Conservation (phyloP, 176 grass and related monocot genomes). For the Oryza glumipatula region DNA sequence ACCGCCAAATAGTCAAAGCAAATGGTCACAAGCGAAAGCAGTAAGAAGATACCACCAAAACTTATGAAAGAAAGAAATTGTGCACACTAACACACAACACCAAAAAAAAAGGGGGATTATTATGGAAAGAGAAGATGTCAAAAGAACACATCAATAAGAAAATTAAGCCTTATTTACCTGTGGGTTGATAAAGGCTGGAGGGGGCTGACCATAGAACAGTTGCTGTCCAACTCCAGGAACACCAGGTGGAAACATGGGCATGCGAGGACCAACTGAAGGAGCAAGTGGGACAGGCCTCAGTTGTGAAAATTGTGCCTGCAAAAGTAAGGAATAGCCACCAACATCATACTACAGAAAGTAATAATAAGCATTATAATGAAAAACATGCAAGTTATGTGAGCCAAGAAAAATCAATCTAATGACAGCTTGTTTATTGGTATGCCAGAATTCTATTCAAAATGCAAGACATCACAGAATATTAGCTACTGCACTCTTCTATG, state of each 20-base stretch:
- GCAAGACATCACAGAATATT: not conserved
- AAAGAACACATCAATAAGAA: not conserved
- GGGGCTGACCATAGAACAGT: slow-evolving; percentile 91
- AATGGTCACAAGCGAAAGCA: not conserved
- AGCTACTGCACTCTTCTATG: not conserved
- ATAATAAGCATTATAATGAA: not conserved
- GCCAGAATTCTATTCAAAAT: not conserved
- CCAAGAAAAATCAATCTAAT: not conserved
- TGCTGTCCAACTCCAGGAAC: slow-evolving; percentile 82
- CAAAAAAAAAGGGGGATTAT: not conserved
- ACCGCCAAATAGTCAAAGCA: not conserved
- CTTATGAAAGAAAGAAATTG: not conserved
- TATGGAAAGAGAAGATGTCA: not conserved
- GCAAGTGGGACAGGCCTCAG: slow-evolving; percentile 73
- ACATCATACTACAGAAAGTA: too few species aligned
- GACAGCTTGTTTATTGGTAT: not conserved
- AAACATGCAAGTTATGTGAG: not conserved
- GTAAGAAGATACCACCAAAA: not conserved
- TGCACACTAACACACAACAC: not conserved
- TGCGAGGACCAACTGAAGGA: slow-evolving; percentile 68
- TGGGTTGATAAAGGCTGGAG: slow-evolving; percentile 73
- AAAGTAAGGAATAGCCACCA: not conserved
- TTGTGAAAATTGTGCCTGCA: slow-evolving; percentile 87
- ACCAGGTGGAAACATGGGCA: slow-evolving; percentile 85
- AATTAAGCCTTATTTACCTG: slow-evolving; percentile 47